Evolutionary conservation across 306 rosid species (phyloP).

Genomic region (Myrica gale): DNA sequence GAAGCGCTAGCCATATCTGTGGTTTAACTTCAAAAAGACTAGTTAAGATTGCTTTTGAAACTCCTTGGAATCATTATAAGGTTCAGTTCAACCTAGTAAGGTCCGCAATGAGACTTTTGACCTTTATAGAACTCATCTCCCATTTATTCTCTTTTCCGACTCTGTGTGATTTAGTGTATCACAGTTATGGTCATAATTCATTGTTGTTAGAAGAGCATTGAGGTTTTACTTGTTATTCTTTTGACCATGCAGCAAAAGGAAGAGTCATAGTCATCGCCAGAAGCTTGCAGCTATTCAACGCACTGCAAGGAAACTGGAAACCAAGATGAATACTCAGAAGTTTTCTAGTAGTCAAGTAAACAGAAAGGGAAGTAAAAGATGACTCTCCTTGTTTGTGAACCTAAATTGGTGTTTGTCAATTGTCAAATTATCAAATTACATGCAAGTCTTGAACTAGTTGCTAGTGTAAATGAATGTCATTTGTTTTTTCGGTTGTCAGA

Average conservation of each 20-base stretch:
- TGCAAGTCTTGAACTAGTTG: conserved; percentile 15
- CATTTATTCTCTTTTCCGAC: too few relatives aligned
- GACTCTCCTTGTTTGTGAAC: conserved; percentile 42
- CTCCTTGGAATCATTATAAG: too few relatives aligned
- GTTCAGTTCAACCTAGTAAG: too few relatives aligned
- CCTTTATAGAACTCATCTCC: too few relatives aligned
- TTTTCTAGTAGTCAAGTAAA: conserved; percentile 39
- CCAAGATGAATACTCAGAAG: conserved; percentile 40
- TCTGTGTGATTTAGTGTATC: too few relatives aligned
- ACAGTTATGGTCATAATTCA: not conserved
- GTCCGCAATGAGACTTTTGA: too few relatives aligned
- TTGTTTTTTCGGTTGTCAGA: not conserved
- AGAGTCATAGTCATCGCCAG: conserved; percentile 51
- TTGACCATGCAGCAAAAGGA: conserved; percentile 49
- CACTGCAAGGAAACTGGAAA: conserved; percentile 64
- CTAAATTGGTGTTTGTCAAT: conserved; percentile 3
- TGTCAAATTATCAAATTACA: conserved; percentile 10
- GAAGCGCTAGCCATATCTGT: too few relatives aligned
- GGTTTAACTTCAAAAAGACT: too few relatives aligned
- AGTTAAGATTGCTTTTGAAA: too few relatives aligned
- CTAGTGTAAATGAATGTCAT: conserved; percentile 14
- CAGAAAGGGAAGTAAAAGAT: conserved; percentile 54
- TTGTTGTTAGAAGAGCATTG: conserved; percentile 7
- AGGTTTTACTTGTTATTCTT: not conserved
- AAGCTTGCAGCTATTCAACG: conserved; percentile 69